Conservation (phyloP, 106 monocot species). For the Platanthera guangdongensis region DNA sequence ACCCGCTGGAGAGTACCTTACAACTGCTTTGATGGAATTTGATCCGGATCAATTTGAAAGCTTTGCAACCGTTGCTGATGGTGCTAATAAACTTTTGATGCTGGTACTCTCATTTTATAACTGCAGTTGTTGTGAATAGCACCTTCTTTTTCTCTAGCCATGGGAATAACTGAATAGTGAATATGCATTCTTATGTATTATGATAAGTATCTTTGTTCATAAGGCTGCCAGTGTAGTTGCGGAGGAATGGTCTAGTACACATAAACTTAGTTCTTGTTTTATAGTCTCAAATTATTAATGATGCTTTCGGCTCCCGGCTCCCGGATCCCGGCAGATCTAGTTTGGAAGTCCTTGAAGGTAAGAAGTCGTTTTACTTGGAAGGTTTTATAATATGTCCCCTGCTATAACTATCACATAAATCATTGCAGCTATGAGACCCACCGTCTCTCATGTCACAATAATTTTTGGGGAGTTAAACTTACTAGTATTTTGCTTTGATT, state of each 20-base stretch:
- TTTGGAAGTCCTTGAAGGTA: too few species aligned
- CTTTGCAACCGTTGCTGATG: constrained; percentile 84
- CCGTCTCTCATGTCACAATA: too few species aligned
- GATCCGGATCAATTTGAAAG: constrained; percentile 95
- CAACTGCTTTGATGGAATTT: constrained; percentile 80
- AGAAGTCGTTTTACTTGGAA: too few species aligned
- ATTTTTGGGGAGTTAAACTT: too few species aligned
- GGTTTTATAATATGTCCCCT: too few species aligned
- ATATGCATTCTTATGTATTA: background rate
- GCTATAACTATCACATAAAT: too few species aligned
- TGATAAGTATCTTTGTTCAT: background rate
- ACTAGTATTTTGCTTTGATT: too few species aligned
- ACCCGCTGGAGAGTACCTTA: constrained; percentile 95
- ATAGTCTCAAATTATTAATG: background rate
- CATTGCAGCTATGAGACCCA: too few species aligned
- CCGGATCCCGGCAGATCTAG: too few species aligned
- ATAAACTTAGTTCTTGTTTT: background rate
- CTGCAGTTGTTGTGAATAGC: background rate
- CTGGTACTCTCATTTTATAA: constrained; percentile 40
- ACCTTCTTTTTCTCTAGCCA: background rate
- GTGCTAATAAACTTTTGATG: constrained; percentile 99
- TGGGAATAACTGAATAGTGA: background rate
- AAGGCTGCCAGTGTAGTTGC: background rate
- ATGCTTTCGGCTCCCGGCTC: too few species aligned
- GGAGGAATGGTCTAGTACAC: background rate